A percentile compares a stretch with the other conserved stretches of the same genome.
Evolutionary conservation across 2,329 filamentous ascomycete genomes (phyloP).

Genomic region (Alternaria arbusti): DNA sequence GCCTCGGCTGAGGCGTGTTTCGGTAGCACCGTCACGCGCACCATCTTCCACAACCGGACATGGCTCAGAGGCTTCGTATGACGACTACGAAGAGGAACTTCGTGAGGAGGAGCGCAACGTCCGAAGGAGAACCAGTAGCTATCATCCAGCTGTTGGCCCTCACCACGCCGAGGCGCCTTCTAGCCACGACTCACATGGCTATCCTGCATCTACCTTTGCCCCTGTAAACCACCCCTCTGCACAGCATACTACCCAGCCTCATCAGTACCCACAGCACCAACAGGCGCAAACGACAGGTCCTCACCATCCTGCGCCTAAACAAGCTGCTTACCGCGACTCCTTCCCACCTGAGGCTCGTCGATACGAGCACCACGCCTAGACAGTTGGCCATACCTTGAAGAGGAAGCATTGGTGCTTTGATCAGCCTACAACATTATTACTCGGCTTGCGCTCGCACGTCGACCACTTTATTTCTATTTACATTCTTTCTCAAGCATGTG

Average conservation of each 20-base stretch:
- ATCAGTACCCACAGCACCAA: constrained; percentile 18
- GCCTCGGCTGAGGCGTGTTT: constrained; percentile 47
- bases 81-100: constrained; percentile 39
- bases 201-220: constrained; percentile 26
- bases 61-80: constrained; percentile 42
- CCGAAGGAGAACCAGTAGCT: constrained; percentile 45
- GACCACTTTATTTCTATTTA: neutral
- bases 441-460: neutral
- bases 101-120: constrained; percentile 46
- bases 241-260: constrained; percentile 8
- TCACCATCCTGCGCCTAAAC: constrained; percentile 13
- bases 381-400: constrained; percentile 12
- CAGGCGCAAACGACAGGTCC: constrained; percentile 12
- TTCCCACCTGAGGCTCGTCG: constrained; percentile 21
- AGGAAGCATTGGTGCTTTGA: constrained; percentile 11
- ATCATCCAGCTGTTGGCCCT: constrained; percentile 39
- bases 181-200: constrained; percentile 25
- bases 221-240: constrained; percentile 22
- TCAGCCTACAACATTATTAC: neutral
- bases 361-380: constrained; percentile 37
- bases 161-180: constrained; percentile 29
- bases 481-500: neutral
- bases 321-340: constrained; percentile 21
- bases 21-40: constrained; percentile 35
- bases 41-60: constrained; percentile 37